phyloP scores from a whole-genome alignment of 2,329 filamentous ascomycete species.

The Aureobasidium sp. region DNA sequence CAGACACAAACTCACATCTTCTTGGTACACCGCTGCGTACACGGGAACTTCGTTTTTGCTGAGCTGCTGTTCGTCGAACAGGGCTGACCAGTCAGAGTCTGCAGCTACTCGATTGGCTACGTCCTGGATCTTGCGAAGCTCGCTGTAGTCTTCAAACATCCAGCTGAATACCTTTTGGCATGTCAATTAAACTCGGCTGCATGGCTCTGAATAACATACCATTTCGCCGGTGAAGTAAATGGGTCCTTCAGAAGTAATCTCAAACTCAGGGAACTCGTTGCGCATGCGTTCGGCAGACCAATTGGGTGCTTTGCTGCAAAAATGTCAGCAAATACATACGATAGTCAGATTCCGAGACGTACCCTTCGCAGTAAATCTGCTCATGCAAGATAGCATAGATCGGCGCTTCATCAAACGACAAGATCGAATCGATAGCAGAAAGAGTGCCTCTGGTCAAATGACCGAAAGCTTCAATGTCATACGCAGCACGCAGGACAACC shows the following conservation, averaged over 20 bases:
- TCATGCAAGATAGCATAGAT: conserved; percentile 87
- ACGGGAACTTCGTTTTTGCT: conserved; percentile 73
- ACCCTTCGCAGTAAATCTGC: conserved; percentile 72
- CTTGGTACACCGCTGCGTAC: conserved; percentile 73
- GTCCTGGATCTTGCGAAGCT: conserved; percentile 61
- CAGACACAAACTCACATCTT: conserved; percentile 32
- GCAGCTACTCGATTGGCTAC: conserved; percentile 66
- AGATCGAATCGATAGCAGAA: conserved; percentile 57
- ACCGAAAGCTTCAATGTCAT: conserved; percentile 70
- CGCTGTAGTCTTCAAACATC: conserved; percentile 74
- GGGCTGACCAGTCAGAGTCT: conserved; percentile 60
- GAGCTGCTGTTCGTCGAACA: conserved; percentile 71
- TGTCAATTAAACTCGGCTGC: conserved; percentile 2
- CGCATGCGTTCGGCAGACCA: conserved; percentile 70
- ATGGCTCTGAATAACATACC: conserved; percentile 34
- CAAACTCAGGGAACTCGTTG: conserved; percentile 42
- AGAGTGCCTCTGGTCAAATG: conserved; percentile 67
- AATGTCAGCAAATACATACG: not conserved
- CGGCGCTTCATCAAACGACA: conserved; percentile 66
- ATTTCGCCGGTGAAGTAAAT: conserved; percentile 88
- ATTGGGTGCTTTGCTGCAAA: conserved; percentile 46
- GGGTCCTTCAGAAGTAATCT: conserved; percentile 41
- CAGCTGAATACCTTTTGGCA: conserved; percentile 59
- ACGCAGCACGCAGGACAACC: conserved; percentile 60
- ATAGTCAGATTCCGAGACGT: conserved; percentile 21